These are phyloP conservation scores for Coix lacrymajobi DNA, from an alignment of 176 grass and related monocot species.

Conservation along the genomic window DNA sequence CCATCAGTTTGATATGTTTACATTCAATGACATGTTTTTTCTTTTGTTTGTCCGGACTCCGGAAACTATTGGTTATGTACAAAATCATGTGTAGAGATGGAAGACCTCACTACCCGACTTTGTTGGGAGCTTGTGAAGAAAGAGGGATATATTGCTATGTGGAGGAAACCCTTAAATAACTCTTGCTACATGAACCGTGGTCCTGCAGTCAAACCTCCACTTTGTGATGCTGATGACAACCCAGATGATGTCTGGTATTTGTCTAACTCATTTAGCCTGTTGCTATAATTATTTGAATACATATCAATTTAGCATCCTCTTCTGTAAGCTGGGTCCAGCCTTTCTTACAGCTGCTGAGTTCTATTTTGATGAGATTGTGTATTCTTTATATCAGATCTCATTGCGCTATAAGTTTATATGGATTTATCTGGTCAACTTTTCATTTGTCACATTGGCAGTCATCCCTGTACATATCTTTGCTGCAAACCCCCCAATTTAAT, in stretches of 20 bases:
- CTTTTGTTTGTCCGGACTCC: not conserved
- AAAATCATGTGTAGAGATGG: slow-evolving; percentile 63
- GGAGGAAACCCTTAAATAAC: slow-evolving; percentile 82
- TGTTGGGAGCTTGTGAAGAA: slow-evolving; percentile 95
- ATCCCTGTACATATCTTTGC: not conserved
- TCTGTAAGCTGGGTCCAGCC: not conserved
- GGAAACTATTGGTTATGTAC: slow-evolving; percentile 25
- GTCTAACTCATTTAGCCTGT: not conserved
- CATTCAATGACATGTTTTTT: not conserved
- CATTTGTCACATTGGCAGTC: not conserved
- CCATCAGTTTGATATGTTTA: not conserved
- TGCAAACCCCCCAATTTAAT: not conserved
- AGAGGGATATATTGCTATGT: slow-evolving; percentile 90
- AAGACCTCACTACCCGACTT: slow-evolving; percentile 68
- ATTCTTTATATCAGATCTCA: not conserved
- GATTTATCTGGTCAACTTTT: not conserved
- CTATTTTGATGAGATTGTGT: not conserved
- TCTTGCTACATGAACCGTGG: slow-evolving; percentile 62
- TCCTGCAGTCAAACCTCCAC: slow-evolving; percentile 51
- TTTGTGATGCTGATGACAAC: slow-evolving; percentile 62
- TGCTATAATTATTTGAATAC: slow-evolving; percentile 11
- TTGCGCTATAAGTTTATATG: not conserved
- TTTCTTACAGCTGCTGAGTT: not conserved
- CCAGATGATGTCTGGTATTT: slow-evolving; percentile 78
- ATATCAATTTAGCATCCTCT: not conserved